Percentiles rank a stretch among this genome's conserved stretches.
Evolutionary conservation across 306 rosid species (phyloP).

Genomic region (Heteromeles arbutifolia): DNA sequence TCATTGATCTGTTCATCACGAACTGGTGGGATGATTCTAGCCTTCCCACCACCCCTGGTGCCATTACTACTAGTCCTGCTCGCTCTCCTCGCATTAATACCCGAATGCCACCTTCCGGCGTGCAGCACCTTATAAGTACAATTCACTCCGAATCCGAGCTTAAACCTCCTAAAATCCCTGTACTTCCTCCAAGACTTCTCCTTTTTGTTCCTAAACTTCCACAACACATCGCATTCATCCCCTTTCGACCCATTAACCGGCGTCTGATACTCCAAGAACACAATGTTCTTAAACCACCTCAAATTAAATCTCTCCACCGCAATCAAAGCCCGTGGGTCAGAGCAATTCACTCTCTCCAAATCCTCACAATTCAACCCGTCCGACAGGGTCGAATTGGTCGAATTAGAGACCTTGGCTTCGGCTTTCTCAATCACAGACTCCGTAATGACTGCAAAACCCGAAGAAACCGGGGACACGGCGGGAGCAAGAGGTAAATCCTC

Average conservation of each 20-base stretch:
- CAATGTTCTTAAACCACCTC: slow-evolving; percentile 61
- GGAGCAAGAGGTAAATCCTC: slow-evolving; percentile 54
- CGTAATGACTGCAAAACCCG: slow-evolving; percentile 26
- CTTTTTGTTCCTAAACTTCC: slow-evolving; percentile 85
- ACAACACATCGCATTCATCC: slow-evolving; percentile 80
- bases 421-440: slow-evolving; percentile 49
- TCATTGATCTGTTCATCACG: slow-evolving; percentile 90
- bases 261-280: slow-evolving; percentile 61
- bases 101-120: slow-evolving; percentile 85
- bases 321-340: slow-evolving; percentile 65
- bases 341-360: slow-evolving; percentile 49
- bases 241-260: slow-evolving; percentile 66
- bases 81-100: slow-evolving; percentile 62
- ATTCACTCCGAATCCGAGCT: slow-evolving; percentile 38
- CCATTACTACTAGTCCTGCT: slow-evolving; percentile 16
- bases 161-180: slow-evolving; percentile 83
- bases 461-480: slow-evolving; percentile 22
- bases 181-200: slow-evolving; percentile 96
- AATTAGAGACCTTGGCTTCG: slow-evolving; percentile 37
- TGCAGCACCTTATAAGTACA: slow-evolving; percentile 69
- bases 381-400: slow-evolving; percentile 1
- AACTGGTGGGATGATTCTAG: slow-evolving; percentile 3
- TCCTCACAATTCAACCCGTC: slow-evolving; percentile 24
- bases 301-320: slow-evolving; percentile 70
- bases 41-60: slow-evolving; percentile 10